A percentile compares a stretch with the other conserved stretches of the same genome.
phyloP scores from a whole-genome alignment of 2,329 filamentous ascomycete genomes.

The Didymella pomorum region DNA sequence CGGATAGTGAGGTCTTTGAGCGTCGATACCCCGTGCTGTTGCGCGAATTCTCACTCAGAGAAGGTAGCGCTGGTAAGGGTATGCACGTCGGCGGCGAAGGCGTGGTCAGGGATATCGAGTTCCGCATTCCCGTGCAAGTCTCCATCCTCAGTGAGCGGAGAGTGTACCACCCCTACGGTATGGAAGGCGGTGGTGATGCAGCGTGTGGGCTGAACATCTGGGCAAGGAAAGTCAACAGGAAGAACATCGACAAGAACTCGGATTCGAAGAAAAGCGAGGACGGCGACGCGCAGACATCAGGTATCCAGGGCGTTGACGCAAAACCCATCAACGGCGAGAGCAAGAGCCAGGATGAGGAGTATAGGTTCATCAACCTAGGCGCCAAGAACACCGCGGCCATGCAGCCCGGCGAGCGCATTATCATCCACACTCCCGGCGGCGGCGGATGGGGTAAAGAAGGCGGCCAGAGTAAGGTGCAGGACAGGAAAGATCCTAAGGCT shows the following conservation, averaged over 20 bases:
- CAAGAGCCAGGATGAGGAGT: conserved; percentile 57
- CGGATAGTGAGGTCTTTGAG: conserved; percentile 81
- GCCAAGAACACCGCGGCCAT: conserved; percentile 83
- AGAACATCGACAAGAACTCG: conserved; percentile 33
- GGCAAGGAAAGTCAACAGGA: conserved; percentile 71
- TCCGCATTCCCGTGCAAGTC: conserved; percentile 77
- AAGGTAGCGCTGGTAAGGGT: conserved; percentile 70
- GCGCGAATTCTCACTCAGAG: conserved; percentile 71
- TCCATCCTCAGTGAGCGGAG: conserved; percentile 80
- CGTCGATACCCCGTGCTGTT: conserved; percentile 78
- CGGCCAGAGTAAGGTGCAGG: conserved; percentile 60
- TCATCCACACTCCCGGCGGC: conserved; percentile 79
- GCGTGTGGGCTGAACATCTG: conserved; percentile 85
- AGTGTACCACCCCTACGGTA: conserved; percentile 80
- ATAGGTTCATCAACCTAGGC: conserved; percentile 74
- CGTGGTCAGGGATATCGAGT: conserved; percentile 81
- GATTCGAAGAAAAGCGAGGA: too few species aligned
- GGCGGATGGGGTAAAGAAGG: conserved; percentile 76
- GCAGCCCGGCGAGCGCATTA: conserved; percentile 78
- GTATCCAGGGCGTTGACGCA: too few species aligned
- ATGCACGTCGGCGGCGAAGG: conserved; percentile 77
- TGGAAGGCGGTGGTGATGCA: conserved; percentile 82
- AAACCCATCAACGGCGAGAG: too few species aligned
- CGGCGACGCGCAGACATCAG: too few species aligned
- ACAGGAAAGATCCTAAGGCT: conserved; percentile 65